Percentiles rank a stretch among this genome's conserved stretches.
phyloP scores from a whole-genome alignment of 495 filamentous ascomycete genomes.

The Aspergillus leporis region DNA sequence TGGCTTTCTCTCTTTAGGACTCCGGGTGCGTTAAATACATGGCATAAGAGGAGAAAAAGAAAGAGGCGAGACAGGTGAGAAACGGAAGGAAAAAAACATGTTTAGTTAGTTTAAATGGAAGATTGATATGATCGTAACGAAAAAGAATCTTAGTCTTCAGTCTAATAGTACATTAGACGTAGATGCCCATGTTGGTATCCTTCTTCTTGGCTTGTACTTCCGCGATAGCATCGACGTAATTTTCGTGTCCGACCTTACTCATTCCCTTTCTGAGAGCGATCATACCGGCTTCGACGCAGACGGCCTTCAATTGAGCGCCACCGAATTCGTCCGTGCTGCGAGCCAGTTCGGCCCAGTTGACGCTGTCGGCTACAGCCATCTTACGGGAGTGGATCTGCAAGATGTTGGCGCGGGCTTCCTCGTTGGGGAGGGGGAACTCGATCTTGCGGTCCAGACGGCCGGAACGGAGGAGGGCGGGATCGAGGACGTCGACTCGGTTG shows the following conservation, averaged over 20 bases:
- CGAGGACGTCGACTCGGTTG: conserved; percentile 96
- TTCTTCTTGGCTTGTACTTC: conserved; percentile 99
- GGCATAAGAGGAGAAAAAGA: conserved; percentile 30
- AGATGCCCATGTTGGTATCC: conserved; percentile 66
- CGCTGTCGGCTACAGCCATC: conserved; percentile 90
- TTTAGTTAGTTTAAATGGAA: background rate
- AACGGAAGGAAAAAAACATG: background rate
- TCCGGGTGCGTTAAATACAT: too few species aligned
- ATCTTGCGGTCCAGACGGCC: conserved; percentile 98
- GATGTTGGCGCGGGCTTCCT: conserved; percentile 96
- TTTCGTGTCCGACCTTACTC: conserved; percentile 94
- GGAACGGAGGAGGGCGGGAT: conserved; percentile 90
- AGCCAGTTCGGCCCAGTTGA: conserved; percentile 97
- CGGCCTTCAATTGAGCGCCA: conserved; percentile 94
- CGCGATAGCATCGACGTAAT: conserved; percentile 97
- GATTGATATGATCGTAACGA: conserved; percentile 6
- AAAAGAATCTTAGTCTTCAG: background rate
- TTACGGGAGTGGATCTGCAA: conserved; percentile 96
- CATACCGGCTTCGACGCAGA: conserved; percentile 99
- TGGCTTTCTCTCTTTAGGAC: too few species aligned
- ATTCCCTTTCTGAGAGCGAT: conserved; percentile 91
- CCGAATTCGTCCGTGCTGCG: conserved; percentile 99
- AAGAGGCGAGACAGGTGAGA: conserved; percentile 3
- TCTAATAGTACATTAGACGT: conserved; percentile 38
- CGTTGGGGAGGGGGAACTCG: conserved; percentile 98